Conservation (phyloP, 192 early-diverging fungal genomes). For the Coemansia pectinata region DNA sequence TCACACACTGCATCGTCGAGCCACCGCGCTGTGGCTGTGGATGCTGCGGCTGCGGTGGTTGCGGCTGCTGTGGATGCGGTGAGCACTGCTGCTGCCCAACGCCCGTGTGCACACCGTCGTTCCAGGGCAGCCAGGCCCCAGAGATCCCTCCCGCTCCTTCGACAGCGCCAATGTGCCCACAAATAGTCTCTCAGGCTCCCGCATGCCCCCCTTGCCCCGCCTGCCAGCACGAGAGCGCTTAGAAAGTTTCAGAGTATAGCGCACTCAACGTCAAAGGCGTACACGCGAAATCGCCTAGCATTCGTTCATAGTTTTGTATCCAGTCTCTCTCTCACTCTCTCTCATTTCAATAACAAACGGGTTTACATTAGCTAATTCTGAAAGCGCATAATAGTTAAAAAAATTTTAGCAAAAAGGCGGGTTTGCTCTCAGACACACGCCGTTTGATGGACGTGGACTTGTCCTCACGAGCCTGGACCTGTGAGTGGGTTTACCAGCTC, state of each 20-base stretch:
- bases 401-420: background rate
- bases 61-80: constrained; percentile 1
- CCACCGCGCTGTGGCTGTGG: constrained; percentile 36
- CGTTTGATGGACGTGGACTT: constrained; percentile 20
- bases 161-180: constrained; percentile 39
- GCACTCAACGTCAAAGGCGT: background rate
- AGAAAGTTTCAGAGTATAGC: background rate
- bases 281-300: background rate
- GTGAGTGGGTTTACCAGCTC: constrained; percentile 43
- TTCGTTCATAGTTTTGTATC: background rate
- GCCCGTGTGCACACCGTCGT: constrained; percentile 48
- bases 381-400: background rate
- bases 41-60: constrained; percentile 14
- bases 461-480: constrained; percentile 48
- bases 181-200: constrained; percentile 20
- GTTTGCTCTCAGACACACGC: constrained; percentile 54
- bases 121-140: constrained; percentile 37
- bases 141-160: constrained; percentile 17
- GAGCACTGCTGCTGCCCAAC: constrained; percentile 32
- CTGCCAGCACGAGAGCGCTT: background rate
- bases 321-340: background rate
- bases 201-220: constrained; percentile 35
- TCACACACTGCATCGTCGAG: constrained; percentile 54
- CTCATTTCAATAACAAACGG: background rate
- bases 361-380: background rate